Evolutionary conservation across 306 rosid species (phyloP).

Genomic region (Inga laurina): DNA sequence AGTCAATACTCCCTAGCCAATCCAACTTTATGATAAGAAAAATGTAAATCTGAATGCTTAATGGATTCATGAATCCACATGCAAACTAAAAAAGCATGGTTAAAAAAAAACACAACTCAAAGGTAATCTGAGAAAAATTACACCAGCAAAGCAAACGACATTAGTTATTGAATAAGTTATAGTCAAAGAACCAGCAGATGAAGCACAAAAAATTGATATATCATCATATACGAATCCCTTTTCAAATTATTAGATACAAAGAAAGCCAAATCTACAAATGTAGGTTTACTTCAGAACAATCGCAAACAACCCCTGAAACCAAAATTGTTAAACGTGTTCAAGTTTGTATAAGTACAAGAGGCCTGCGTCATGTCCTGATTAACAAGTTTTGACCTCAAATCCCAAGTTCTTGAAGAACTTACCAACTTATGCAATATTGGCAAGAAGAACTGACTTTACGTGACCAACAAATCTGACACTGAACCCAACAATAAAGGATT

Average conservation of each 20-base stretch:
- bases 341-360: slow-evolving; percentile 32
- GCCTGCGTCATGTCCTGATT: slow-evolving; percentile 25
- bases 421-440: slow-evolving; percentile 33
- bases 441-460: slow-evolving; percentile 32
- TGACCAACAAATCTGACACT: slow-evolving; percentile 29
- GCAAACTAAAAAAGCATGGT: background rate
- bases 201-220: background rate
- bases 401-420: slow-evolving; percentile 35
- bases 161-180: slow-evolving; percentile 1
- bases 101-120: background rate
- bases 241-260: slow-evolving; percentile 25
- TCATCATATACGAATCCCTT: slow-evolving; percentile 27
- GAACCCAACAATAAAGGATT: slow-evolving; percentile 31
- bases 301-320: slow-evolving; percentile 25
- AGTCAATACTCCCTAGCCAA: background rate
- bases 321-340: slow-evolving; percentile 36
- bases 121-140: background rate
- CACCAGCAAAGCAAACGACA: slow-evolving; percentile 25
- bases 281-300: slow-evolving; percentile 28
- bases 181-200: background rate
- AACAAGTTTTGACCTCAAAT: slow-evolving; percentile 17
- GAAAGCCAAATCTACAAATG: slow-evolving; percentile 33
- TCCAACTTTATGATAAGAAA: background rate
- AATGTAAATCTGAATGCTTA: background rate
- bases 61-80: background rate